Evolutionary conservation across 2,329 filamentous ascomycete genomes (phyloP), one percentile per base, ranked within the genome.

Genomic region (Pseudogymnoascus sp.): DNA sequence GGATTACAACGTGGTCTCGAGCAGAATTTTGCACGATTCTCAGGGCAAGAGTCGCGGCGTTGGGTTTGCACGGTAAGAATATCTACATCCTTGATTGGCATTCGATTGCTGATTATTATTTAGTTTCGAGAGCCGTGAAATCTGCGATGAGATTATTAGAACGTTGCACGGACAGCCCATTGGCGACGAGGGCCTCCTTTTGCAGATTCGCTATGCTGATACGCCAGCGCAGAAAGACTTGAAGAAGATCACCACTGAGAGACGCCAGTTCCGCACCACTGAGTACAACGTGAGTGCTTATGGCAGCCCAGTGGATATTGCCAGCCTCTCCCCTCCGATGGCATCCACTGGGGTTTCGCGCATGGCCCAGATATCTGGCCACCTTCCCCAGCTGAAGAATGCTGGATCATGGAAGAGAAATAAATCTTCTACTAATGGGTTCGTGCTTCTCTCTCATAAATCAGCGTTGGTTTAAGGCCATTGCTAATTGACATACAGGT

Each of bases 161-260:
- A 86, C 89, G 66, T 99, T 90, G 77, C 92, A 96, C 76, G 93
- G 94, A 66, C 80, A 87, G 68, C 79, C 84, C 31, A 83, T 90
- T 67, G 90, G 90, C 41, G 86, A 89, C 35, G 91, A 96, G 70
- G 86, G 88, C 29, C 84, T 94, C 67, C 87, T 92, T 66, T 85
- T 94, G 77, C 92, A 97, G 77, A 92, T 99, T 68, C 92, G 94
- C 67, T 99, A 96, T 74, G 93, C 95, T 66, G 94, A 99, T 72
- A 99, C 94, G 38, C 91, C 94, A 62, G 90, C 93, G 65, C 94
- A 99, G 76, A 99, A 99, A 66, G 86, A 94, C 73, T 82, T 99
- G 68, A 99, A 99, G 82, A 89, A 94, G 66, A 89, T 97, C 73
- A 97, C 93, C 42, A 92, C 94, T 33, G 92, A 96, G 74, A 91